Evolutionary conservation across 148 eudicot species (phyloP).

Genomic region (Camellia japonica): DNA sequence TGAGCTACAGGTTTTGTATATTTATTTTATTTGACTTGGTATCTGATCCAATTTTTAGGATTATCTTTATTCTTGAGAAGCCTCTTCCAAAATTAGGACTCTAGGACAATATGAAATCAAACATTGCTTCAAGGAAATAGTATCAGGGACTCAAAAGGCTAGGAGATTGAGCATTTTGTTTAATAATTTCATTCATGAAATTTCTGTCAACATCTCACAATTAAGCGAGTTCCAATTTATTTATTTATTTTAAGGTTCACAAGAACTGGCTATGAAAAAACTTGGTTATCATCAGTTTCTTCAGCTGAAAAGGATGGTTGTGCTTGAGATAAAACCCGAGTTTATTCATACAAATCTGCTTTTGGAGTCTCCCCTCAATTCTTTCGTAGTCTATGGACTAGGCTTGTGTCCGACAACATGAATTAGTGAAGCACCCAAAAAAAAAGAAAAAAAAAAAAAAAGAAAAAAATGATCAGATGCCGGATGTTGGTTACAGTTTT

Average conservation of each 20-base stretch:
- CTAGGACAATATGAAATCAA: not conserved
- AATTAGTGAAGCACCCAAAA: too few species aligned
- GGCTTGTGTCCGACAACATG: not conserved
- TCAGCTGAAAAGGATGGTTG: not conserved
- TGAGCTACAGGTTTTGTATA: not conserved
- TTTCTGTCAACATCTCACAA: not conserved
- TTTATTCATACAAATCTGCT: not conserved
- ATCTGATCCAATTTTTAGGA: not conserved
- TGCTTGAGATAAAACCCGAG: not conserved
- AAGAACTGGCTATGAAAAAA: not conserved
- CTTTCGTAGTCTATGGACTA: not conserved
- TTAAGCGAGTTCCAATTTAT: not conserved
- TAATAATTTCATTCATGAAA: not conserved
- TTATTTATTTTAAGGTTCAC: not conserved
- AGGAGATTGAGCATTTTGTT: not conserved
- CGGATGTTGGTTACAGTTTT: not conserved
- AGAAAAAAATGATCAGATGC: not conserved
- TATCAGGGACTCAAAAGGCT: not conserved
- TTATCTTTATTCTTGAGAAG: not conserved
- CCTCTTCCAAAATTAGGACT: not conserved
- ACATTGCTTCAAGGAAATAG: not conserved
- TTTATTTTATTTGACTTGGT: not conserved
- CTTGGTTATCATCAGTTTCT: not conserved
- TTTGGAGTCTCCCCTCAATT: not conserved
- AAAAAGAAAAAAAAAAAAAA: too few species aligned